These are phyloP conservation scores for Trametes coccinea DNA, from an alignment of 768 basidiomycete species.

Conservation along the genomic window DNA sequence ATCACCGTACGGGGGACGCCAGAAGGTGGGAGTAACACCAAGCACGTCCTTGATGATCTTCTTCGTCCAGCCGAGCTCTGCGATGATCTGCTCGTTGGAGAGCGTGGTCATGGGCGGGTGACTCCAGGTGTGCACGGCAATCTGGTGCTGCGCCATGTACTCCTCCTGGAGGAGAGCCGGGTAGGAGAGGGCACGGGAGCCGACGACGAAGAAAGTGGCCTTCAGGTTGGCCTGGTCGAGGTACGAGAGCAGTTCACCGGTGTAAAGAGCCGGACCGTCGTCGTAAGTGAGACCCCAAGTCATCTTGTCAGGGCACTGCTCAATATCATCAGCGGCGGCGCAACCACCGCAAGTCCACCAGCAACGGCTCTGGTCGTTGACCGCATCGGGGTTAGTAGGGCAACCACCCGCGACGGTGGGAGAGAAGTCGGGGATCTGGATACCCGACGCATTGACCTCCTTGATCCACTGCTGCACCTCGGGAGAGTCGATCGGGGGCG, in stretches of 20 bases:
- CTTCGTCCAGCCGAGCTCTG: slow-evolving; percentile 86
- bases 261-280: slow-evolving; percentile 81
- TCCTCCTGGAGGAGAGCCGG: slow-evolving; percentile 70
- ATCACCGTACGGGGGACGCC: slow-evolving; percentile 83
- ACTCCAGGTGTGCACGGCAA: slow-evolving; percentile 72
- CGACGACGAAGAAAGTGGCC: slow-evolving; percentile 87
- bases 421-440: slow-evolving; percentile 56
- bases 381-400: slow-evolving; percentile 52
- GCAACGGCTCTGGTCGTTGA: slow-evolving; percentile 53
- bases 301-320: slow-evolving; percentile 66
- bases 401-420: slow-evolving; percentile 51
- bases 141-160: slow-evolving; percentile 79
- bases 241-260: slow-evolving; percentile 71
- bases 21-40: slow-evolving; percentile 75
- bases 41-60: slow-evolving; percentile 82
- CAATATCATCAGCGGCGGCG: slow-evolving; percentile 65
- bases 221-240: slow-evolving; percentile 63
- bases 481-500: slow-evolving; percentile 59
- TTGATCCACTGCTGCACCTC: slow-evolving; percentile 72
- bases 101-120: slow-evolving; percentile 73
- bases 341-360: slow-evolving; percentile 87
- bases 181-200: slow-evolving; percentile 74
- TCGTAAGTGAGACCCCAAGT: slow-evolving; percentile 67
- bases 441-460: slow-evolving; percentile 55
- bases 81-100: slow-evolving; percentile 79